Evolutionary conservation across 441 rosid species (phyloP).

Genomic region (Gossypium schwendimanii): DNA sequence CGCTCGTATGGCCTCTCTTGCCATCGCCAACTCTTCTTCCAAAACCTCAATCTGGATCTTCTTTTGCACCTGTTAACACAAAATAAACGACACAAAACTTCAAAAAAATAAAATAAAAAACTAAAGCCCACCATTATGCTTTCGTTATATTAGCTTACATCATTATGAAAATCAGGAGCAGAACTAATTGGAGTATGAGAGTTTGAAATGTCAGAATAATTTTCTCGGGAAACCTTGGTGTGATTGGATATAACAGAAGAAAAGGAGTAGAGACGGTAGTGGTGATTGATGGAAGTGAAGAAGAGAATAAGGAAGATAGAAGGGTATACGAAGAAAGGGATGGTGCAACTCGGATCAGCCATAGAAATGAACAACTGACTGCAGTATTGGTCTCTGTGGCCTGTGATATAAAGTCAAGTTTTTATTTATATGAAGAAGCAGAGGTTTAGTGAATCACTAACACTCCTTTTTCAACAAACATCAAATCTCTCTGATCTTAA

Average conservation of each 20-base stretch:
- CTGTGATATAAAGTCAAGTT: neutral
- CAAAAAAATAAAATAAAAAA: neutral
- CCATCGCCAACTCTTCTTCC: slow-evolving; percentile 4
- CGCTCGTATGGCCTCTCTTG: slow-evolving; percentile 3
- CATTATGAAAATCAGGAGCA: neutral
- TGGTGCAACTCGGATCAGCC: slow-evolving; percentile 31
- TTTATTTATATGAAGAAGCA: neutral
- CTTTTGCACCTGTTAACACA: neutral
- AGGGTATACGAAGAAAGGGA: slow-evolving; percentile 23
- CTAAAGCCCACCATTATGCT: neutral
- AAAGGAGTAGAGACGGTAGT: slow-evolving; percentile 15
- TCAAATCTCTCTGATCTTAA: neutral
- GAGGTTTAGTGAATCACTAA: slow-evolving; percentile 8
- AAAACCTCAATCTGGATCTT: neutral
- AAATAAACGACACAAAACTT: neutral
- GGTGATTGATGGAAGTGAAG: slow-evolving; percentile 36
- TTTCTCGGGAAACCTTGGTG: neutral
- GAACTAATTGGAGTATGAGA: slow-evolving; percentile 9
- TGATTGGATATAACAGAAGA: slow-evolving; percentile 17
- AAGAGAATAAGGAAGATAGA: slow-evolving; percentile 34
- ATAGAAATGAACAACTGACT: slow-evolving; percentile 9
- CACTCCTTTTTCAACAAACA: neutral
- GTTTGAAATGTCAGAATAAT: slow-evolving; percentile 8
- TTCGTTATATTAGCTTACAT: slow-evolving; percentile 1
- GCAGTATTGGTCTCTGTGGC: neutral